A percentile compares a stretch with the other conserved stretches of the same genome.
Evolutionary conservation across 345 rosid species (phyloP).

Genomic region (Luvunga scandens): DNA sequence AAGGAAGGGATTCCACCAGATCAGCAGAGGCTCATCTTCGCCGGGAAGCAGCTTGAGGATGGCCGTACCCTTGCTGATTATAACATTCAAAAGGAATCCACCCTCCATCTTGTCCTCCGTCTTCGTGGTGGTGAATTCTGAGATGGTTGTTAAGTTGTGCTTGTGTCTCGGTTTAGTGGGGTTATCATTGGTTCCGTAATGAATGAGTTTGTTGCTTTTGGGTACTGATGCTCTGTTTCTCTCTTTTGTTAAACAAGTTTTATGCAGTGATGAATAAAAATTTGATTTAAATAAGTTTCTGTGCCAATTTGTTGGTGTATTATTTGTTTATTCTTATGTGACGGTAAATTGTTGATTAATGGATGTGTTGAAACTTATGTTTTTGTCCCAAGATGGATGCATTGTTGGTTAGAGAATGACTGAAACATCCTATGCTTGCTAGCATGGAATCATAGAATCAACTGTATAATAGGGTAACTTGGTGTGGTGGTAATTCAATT

Average conservation of each 20-base stretch:
- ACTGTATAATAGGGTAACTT: no score
- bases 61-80: constrained; percentile 1
- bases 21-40: constrained; percentile 6
- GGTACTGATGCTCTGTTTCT: neutral
- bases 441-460: no score
- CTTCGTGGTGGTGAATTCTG: constrained; percentile 2
- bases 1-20: neutral
- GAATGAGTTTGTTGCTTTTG: no score
- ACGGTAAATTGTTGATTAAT: no score
- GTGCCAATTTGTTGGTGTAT: neutral
- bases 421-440: no score
- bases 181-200: no score
- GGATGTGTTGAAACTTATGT: no score
- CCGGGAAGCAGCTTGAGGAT: neutral
- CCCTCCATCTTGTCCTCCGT: constrained; percentile 8
- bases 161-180: no score
- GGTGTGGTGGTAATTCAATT: no score
- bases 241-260: neutral
- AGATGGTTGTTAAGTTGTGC: neutral
- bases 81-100: neutral
- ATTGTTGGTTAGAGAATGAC: no score
- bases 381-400: no score
- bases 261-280: neutral
- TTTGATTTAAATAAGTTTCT: neutral
- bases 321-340: neutral